These are phyloP conservation scores for Barnettozyma populi DNA, from an alignment of 805 yeast genomes.

Conservation along the genomic window DNA sequence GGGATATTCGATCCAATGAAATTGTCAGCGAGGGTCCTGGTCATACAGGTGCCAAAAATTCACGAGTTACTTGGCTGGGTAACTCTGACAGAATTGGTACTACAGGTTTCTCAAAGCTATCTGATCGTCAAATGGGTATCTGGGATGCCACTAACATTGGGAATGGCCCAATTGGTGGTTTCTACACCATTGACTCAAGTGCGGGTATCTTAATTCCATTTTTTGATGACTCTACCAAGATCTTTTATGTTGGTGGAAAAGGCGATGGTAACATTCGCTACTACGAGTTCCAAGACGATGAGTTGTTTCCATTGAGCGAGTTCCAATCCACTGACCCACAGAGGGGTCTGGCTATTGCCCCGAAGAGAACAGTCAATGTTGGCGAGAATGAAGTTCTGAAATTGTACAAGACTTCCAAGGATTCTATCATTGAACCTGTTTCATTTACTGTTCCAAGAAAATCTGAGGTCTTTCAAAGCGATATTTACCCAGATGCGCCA, in stretches of 20 bases:
- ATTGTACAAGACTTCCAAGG: constrained; percentile 84
- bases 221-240: constrained; percentile 73
- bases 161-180: constrained; percentile 86
- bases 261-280: constrained; percentile 98
- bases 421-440: constrained; percentile 79
- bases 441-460: constrained; percentile 93
- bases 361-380: constrained; percentile 73
- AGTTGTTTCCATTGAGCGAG: constrained; percentile 79
- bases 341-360: constrained; percentile 90
- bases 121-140: constrained; percentile 92
- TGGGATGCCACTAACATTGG: constrained; percentile 80
- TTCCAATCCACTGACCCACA: constrained; percentile 88
- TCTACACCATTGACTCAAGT: constrained; percentile 78
- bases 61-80: constrained; percentile 89
- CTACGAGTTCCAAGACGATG: constrained; percentile 83
- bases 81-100: constrained; percentile 79
- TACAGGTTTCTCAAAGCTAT: constrained; percentile 88
- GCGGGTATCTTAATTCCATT: constrained; percentile 93
- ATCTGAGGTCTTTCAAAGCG: constrained; percentile 87
- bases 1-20: constrained; percentile 80
- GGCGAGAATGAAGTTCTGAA: constrained; percentile 80
- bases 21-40: constrained; percentile 80
- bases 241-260: constrained; percentile 89
- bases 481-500: constrained; percentile 89
- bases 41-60: constrained; percentile 88